phyloP scores from a whole-genome alignment of 352 stramenopile species.

The Globisporangium barbulae region DNA sequence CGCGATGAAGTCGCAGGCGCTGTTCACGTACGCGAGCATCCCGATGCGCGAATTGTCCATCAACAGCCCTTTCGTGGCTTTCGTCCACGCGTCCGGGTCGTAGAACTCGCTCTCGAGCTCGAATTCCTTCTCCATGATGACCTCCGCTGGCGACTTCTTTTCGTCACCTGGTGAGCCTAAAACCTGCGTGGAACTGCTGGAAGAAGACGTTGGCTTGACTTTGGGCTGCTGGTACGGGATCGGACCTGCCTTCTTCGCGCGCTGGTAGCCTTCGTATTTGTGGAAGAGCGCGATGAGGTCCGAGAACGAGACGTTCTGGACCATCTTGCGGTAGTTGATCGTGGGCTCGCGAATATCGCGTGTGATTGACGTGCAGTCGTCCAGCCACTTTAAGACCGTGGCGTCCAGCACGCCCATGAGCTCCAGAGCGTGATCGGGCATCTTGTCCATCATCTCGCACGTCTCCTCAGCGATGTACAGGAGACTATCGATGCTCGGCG shows the following conservation, averaged over 20 bases:
- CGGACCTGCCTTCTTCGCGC: constrained; percentile 45
- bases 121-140: constrained; percentile 51
- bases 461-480: constrained; percentile 66
- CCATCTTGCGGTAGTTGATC: constrained; percentile 59
- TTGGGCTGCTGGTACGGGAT: constrained; percentile 57
- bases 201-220: constrained; percentile 19
- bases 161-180: constrained; percentile 8
- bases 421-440: constrained; percentile 58
- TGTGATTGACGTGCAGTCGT: constrained; percentile 66
- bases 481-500: constrained; percentile 71
- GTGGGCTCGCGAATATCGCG: constrained; percentile 77
- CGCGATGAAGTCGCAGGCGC: constrained; percentile 66
- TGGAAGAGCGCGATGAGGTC: constrained; percentile 63
- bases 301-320: constrained; percentile 54
- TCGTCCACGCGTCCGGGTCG: constrained; percentile 47
- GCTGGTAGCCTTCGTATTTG: constrained; percentile 63
- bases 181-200: not conserved
- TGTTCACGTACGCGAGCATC: constrained; percentile 82
- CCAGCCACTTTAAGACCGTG: constrained; percentile 64
- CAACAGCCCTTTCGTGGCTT: constrained; percentile 44
- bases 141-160: constrained; percentile 25
- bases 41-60: constrained; percentile 74
- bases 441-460: constrained; percentile 66
- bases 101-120: constrained; percentile 68
- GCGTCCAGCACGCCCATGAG: constrained; percentile 60